Percentiles rank a stretch among this genome's conserved stretches.
These are phyloP conservation scores for Citrus glauca DNA, from an alignment of 345 rosid species.

Conservation along the genomic window DNA sequence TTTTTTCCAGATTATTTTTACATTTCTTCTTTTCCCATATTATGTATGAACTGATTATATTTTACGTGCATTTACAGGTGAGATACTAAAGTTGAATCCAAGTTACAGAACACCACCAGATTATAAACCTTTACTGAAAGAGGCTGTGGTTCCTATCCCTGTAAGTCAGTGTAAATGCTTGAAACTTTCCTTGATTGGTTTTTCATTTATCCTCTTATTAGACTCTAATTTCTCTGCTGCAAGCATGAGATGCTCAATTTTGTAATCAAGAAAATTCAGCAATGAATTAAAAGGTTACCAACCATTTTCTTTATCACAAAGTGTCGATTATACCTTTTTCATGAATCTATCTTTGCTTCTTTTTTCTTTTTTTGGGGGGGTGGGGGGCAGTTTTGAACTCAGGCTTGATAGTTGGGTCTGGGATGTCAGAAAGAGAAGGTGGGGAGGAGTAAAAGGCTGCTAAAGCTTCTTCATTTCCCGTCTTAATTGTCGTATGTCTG, in stretches of 20 bases:
- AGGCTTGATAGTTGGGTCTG: neutral
- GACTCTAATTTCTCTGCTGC: neutral
- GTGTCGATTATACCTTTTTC: neutral
- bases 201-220: neutral
- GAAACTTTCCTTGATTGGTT: neutral
- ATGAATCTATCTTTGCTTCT: neutral
- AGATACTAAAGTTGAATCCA: conserved; percentile 76
- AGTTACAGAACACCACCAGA: conserved; percentile 79
- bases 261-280: neutral
- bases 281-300: neutral
- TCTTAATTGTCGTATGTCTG: neutral
- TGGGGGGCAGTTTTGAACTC: neutral
- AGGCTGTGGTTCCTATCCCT: conserved; percentile 70
- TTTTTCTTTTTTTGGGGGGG: too few relatives aligned
- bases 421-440: neutral
- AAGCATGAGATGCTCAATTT: too few relatives aligned
- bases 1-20: neutral
- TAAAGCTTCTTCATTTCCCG: neutral
- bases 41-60: neutral
- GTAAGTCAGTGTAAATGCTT: conserved; percentile 41
- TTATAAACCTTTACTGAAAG: conserved; percentile 80
- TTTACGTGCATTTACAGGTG: conserved; percentile 49
- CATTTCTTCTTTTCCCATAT: neutral
- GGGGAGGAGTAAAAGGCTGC: neutral
- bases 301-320: neutral